Evolutionary conservation across 192 early-diverging fungal genomes (phyloP).

Genomic region (Gigaspora rosea): DNA sequence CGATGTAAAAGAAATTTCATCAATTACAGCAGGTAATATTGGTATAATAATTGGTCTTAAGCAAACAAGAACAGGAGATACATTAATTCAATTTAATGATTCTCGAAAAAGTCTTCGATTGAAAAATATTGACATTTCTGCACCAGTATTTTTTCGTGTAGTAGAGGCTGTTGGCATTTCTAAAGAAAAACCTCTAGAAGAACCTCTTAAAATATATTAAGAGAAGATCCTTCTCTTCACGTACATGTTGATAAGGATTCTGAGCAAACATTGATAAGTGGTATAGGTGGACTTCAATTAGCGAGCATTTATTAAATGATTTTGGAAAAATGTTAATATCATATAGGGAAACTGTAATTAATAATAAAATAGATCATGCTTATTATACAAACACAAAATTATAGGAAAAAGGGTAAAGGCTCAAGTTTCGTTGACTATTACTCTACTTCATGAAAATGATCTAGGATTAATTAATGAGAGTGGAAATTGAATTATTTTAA

Average conservation of each 20-base stretch:
- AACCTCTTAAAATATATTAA: constrained; percentile 77
- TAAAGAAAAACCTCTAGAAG: constrained; percentile 83
- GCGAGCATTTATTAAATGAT: constrained; percentile 77
- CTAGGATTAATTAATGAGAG: constrained; percentile 37
- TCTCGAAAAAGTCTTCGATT: constrained; percentile 56
- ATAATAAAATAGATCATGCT: constrained; percentile 32
- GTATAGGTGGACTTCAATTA: constrained; percentile 87
- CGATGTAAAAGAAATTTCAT: constrained; percentile 81
- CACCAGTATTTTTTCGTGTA: constrained; percentile 94
- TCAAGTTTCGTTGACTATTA: constrained; percentile 56
- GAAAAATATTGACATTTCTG: constrained; percentile 44
- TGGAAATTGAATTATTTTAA: constrained; percentile 43
- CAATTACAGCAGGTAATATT: constrained; percentile 92
- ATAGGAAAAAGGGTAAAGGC: constrained; percentile 69
- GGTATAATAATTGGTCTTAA: constrained; percentile 97
- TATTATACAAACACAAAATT: constrained; percentile 68
- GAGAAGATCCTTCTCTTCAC: constrained; percentile 87
- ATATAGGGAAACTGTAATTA: constrained; percentile 75
- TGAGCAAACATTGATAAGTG: constrained; percentile 86
- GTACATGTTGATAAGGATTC: constrained; percentile 76
- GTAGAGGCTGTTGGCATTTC: constrained; percentile 88
- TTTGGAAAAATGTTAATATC: constrained; percentile 85
- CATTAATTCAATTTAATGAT: constrained; percentile 66
- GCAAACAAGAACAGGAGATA: constrained; percentile 92
- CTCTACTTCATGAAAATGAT: constrained; percentile 49